Evolutionary conservation across 257 asterid species (phyloP), one percentile per base, ranked within the genome.

Genomic region (Scutellaria minor): DNA sequence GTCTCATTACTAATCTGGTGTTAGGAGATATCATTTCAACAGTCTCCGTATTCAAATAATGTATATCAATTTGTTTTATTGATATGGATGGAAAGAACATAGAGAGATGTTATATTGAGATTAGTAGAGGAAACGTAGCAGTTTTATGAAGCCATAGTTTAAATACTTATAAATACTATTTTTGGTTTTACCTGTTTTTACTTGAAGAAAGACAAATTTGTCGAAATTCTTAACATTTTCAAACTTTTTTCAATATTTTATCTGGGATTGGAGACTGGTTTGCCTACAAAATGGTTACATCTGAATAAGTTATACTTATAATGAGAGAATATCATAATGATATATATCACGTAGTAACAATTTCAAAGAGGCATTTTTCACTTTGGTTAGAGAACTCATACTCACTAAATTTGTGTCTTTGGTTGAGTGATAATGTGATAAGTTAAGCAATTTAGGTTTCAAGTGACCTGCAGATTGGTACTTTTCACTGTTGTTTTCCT

Each of bases 11-110:
- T 77, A 8, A 63, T 56, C 11, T 72, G 48, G 64, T 60, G 31
- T 59, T 14, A 55, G 3, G 54, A 51, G 42, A 22, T 74, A 59
- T 48, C 59, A 14, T 42, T 55, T 74, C 8, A 40, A 37, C 46
- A 52, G 50, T 56, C 68, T 37, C 45, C 39, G 41, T 58, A 44
- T 65, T 60, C 2, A 46, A 58, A 47, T 47, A n/a, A 5, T 24
- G 60, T 40, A 53, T 41, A 53, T 41, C 76, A 24, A 6, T 53
- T 44, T 31, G 13, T 73, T 40, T 76, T 68, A 65, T 64, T 65
- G 58, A 66, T 48, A 39, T 68, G 51, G 72, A 64, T 45, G 71
- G 74, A 64, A 48, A 69, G 47, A 41, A 64, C 35, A 13, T 57
- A n/a, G 51, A 14, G 61, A 48, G n/a, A 58, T 13, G 47, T 65